Evolutionary conservation across 352 stramenopile species (phyloP).

Genomic region (Globisporangium orthogonon): DNA sequence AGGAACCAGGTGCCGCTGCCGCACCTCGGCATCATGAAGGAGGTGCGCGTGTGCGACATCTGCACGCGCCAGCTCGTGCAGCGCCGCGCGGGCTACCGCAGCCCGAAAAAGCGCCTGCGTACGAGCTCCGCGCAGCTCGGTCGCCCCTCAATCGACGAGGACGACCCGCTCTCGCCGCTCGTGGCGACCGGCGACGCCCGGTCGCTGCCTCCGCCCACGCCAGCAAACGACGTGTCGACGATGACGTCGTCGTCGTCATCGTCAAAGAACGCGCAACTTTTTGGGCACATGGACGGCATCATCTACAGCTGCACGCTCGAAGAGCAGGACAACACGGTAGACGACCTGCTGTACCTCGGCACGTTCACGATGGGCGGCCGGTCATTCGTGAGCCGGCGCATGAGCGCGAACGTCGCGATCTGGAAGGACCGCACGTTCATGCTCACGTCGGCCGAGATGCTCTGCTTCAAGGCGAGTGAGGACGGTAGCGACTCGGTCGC

Average conservation of each 20-base stretch:
- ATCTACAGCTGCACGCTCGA: slow-evolving; percentile 68
- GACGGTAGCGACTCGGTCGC: slow-evolving; percentile 34
- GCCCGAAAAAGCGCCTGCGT: slow-evolving; percentile 21
- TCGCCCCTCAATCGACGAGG: slow-evolving; percentile 14
- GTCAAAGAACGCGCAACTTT: slow-evolving; percentile 14
- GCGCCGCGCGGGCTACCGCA: slow-evolving; percentile 56
- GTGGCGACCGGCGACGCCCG: slow-evolving; percentile 12
- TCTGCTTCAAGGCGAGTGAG: slow-evolving; percentile 65
- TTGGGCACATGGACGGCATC: slow-evolving; percentile 46
- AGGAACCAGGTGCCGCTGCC: slow-evolving; percentile 74
- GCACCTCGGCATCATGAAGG: slow-evolving; percentile 65
- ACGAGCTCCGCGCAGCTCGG: slow-evolving; percentile 16
- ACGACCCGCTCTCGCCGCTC: slow-evolving; percentile 24
- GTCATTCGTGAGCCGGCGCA: slow-evolving; percentile 55
- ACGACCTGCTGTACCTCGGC: slow-evolving; percentile 71
- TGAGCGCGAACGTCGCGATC: slow-evolving; percentile 67
- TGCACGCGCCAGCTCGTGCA: slow-evolving; percentile 67
- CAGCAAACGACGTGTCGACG: not conserved
- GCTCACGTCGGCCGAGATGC: slow-evolving; percentile 65
- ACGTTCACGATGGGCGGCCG: slow-evolving; percentile 74
- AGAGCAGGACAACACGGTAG: slow-evolving; percentile 73
- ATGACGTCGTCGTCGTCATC: slow-evolving; percentile 1
- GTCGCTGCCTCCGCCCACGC: too few species aligned
- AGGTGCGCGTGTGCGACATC: slow-evolving; percentile 68
- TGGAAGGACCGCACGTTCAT: slow-evolving; percentile 81